Percentiles rank a stretch among this genome's conserved stretches.
Conservation (phyloP, 1,139 yeast species). For the Zygosaccharomyces pseudobailii region DNA sequence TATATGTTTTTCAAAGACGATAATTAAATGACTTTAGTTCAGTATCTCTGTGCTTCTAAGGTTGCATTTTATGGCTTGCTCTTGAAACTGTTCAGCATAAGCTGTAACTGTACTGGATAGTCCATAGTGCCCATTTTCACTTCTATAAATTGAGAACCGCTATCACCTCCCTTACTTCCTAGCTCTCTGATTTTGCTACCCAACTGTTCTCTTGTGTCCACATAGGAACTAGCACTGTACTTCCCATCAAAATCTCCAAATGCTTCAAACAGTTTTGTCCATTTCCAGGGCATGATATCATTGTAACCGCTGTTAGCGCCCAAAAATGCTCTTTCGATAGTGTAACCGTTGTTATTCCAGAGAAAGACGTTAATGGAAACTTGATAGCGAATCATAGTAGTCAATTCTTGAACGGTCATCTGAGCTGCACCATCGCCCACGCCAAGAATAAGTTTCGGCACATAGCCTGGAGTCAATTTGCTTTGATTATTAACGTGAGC, state of each 20-base stretch:
- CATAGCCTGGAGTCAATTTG: slow-evolving; percentile 37
- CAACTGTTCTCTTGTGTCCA: slow-evolving; percentile 17
- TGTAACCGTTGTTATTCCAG: slow-evolving; percentile 79
- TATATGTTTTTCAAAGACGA: background rate
- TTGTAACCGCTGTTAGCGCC: slow-evolving; percentile 75
- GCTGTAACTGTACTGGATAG: slow-evolving; percentile 45
- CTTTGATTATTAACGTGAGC: slow-evolving; percentile 15
- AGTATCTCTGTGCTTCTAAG: too few relatives aligned
- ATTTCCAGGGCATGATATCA: slow-evolving; percentile 80
- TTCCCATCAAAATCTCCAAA: slow-evolving; percentile 53
- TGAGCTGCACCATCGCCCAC: slow-evolving; percentile 94
- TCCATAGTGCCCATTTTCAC: slow-evolving; percentile 63
- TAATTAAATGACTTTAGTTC: background rate
- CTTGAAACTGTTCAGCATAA: slow-evolving; percentile 17
- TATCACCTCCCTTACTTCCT: slow-evolving; percentile 11
- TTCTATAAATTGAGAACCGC: slow-evolving; percentile 60
- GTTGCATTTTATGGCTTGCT: background rate
- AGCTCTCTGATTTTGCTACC: slow-evolving; percentile 16
- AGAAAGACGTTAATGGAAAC: slow-evolving; percentile 62
- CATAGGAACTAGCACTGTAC: slow-evolving; percentile 11
- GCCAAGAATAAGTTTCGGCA: slow-evolving; percentile 53
- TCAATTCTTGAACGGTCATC: slow-evolving; percentile 80
- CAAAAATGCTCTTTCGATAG: slow-evolving; percentile 77
- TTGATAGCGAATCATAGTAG: slow-evolving; percentile 58
- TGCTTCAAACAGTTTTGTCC: slow-evolving; percentile 59